Conservation (phyloP, 2,329 filamentous ascomycete genomes). For the Akanthomyces muscarius region DNA sequence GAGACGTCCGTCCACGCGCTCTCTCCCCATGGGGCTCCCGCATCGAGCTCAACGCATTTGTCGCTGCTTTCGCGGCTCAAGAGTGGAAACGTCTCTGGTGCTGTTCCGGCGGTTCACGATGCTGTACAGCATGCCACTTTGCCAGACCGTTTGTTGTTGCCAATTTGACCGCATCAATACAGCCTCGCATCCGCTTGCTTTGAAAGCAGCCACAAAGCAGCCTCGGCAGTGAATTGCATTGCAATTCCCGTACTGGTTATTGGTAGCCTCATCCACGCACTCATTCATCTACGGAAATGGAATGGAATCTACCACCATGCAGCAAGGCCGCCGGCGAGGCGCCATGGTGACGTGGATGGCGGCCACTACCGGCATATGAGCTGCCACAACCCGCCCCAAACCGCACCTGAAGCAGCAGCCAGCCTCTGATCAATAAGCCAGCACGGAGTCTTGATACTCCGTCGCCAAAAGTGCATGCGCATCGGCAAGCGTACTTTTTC, state of each 20-base stretch:
- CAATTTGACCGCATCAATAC: background rate
- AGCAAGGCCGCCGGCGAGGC: background rate
- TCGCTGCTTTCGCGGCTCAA: background rate
- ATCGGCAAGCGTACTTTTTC: background rate
- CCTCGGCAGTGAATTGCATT: too few relatives aligned
- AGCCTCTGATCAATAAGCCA: background rate
- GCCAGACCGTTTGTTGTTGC: too few relatives aligned
- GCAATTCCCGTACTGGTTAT: too few relatives aligned
- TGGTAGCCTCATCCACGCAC: background rate
- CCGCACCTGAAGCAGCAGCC: background rate
- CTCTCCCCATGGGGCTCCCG: slow-evolving; percentile 12
- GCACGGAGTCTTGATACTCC: background rate
- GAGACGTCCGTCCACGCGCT: background rate
- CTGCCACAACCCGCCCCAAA: background rate
- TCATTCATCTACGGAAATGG: too few relatives aligned
- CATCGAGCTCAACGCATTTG: background rate
- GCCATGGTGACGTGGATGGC: slow-evolving; percentile 2
- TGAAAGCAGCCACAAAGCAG: too few relatives aligned
- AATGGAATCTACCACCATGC: background rate
- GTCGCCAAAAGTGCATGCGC: background rate
- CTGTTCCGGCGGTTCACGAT: background rate
- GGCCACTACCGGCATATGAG: slow-evolving; percentile 6
- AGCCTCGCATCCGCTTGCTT: too few relatives aligned
- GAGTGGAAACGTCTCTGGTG: background rate
- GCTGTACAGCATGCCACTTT: background rate